A percentile compares a stretch with the other conserved stretches of the same genome.
Evolutionary conservation across 345 rosid species (phyloP).

Genomic region (Clausena lansium): DNA sequence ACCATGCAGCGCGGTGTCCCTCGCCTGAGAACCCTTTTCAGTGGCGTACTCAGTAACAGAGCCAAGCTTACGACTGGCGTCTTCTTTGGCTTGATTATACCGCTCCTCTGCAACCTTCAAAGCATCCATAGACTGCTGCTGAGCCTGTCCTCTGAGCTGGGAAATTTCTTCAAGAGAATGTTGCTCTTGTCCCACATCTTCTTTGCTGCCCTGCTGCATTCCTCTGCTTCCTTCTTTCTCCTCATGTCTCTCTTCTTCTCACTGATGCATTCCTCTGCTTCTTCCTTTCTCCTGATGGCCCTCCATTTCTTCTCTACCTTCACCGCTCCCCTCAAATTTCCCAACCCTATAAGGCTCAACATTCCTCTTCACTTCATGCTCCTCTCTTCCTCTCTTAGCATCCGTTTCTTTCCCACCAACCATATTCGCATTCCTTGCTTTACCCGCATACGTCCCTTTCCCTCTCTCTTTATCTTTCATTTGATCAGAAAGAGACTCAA

Average conservation of each 20-base stretch:
- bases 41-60: constrained; percentile 11
- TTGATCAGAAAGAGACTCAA: constrained; percentile 35
- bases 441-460: background rate
- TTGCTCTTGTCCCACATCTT: constrained; percentile 12
- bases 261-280: constrained; percentile 6
- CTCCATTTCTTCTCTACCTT: background rate
- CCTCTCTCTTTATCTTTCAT: background rate
- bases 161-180: constrained; percentile 48
- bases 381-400: background rate
- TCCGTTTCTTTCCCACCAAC: constrained; percentile 2
- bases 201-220: constrained; percentile 3
- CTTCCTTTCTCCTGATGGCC: background rate
- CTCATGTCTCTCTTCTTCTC: background rate
- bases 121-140: constrained; percentile 48
- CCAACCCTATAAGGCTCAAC: constrained; percentile 25
- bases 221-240: constrained; percentile 1
- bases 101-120: constrained; percentile 48
- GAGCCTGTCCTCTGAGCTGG: constrained; percentile 45
- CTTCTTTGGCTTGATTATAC: constrained; percentile 45
- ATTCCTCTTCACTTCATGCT: constrained; percentile 23
- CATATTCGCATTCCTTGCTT: constrained; percentile 4
- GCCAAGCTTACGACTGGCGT: constrained; percentile 18
- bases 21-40: constrained; percentile 30
- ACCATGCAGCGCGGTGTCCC: constrained; percentile 31
- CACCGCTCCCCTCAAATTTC: constrained; percentile 25